Conservation (phyloP, 2,329 filamentous ascomycete genomes). For the Colletotrichum higginsianum region DNA sequence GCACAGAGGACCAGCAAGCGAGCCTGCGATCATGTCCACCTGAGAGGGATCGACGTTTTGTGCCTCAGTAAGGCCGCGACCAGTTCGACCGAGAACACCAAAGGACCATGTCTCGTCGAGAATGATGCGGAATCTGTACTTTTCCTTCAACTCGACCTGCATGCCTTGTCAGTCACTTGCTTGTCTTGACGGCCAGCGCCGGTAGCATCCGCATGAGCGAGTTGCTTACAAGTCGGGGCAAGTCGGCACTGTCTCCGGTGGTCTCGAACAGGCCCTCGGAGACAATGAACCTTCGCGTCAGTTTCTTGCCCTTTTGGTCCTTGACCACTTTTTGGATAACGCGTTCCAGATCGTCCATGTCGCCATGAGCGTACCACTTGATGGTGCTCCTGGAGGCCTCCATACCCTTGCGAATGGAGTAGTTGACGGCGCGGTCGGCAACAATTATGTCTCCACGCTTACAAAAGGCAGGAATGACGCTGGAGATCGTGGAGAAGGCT, state of each 20-base stretch:
- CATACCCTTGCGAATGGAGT: slow-evolving; percentile 92
- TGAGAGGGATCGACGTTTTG: slow-evolving; percentile 95
- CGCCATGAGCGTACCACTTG: slow-evolving; percentile 94
- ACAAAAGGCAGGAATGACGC: slow-evolving; percentile 95
- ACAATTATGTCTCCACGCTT: slow-evolving; percentile 98
- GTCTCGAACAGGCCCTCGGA: slow-evolving; percentile 96
- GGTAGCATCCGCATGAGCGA: background rate
- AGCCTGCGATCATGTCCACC: slow-evolving; percentile 97
- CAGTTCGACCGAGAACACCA: slow-evolving; percentile 91
- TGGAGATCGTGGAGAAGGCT: slow-evolving; percentile 96
- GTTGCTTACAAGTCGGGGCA: slow-evolving; percentile 83
- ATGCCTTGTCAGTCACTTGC: slow-evolving; percentile 27
- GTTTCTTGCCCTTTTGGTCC: slow-evolving; percentile 88
- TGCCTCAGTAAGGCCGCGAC: slow-evolving; percentile 92
- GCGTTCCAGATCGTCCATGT: slow-evolving; percentile 92
- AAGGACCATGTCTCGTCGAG: slow-evolving; percentile 99
- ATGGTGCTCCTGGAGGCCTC: slow-evolving; percentile 94
- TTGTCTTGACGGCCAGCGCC: slow-evolving; percentile 5
- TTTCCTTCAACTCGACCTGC: slow-evolving; percentile 85
- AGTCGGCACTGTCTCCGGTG: slow-evolving; percentile 85
- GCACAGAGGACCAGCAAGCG: slow-evolving; percentile 89
- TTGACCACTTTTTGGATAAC: slow-evolving; percentile 88
- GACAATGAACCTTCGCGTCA: slow-evolving; percentile 95
- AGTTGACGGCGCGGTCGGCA: slow-evolving; percentile 93
- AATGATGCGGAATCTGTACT: slow-evolving; percentile 98